These are phyloP conservation scores for Trichoderma orchidacearum DNA, from an alignment of 495 filamentous ascomycete genomes.

Conservation along the genomic window DNA sequence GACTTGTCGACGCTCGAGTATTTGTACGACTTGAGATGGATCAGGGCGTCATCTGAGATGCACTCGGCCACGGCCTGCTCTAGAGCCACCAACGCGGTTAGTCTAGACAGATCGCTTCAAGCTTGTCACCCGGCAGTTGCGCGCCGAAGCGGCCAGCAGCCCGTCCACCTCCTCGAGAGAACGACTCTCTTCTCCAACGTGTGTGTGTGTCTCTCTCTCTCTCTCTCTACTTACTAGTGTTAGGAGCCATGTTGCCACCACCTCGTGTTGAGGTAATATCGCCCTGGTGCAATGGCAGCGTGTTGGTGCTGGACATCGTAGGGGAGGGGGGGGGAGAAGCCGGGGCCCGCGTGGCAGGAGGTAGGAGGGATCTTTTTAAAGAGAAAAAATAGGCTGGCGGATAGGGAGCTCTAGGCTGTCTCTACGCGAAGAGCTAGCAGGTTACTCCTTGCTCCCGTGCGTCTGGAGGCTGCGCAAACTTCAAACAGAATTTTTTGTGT, in stretches of 20 bases:
- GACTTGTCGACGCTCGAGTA: constrained; percentile 96
- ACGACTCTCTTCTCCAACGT: not conserved
- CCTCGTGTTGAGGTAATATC: constrained; percentile 2
- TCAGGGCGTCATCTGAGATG: constrained; percentile 44
- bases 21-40: constrained; percentile 89
- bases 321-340: not conserved
- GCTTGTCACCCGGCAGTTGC: not conserved
- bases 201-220: too few species aligned
- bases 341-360: not conserved
- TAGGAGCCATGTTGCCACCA: constrained; percentile 22
- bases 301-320: not conserved
- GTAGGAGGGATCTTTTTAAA: not conserved
- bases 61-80: constrained; percentile 40
- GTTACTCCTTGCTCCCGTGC: constrained; percentile 1
- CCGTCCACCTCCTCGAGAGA: not conserved
- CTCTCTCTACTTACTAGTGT: constrained; percentile 1
- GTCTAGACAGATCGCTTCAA: not conserved
- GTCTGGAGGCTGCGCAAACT: not conserved
- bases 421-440: not conserved
- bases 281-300: not conserved
- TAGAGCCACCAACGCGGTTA: constrained; percentile 14
- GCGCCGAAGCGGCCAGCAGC: not conserved
- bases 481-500: not conserved
- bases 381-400: not conserved
- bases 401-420: not conserved